Conservation (phyloP, 2,329 filamentous ascomycete species). For the Colletotrichum salicis region DNA sequence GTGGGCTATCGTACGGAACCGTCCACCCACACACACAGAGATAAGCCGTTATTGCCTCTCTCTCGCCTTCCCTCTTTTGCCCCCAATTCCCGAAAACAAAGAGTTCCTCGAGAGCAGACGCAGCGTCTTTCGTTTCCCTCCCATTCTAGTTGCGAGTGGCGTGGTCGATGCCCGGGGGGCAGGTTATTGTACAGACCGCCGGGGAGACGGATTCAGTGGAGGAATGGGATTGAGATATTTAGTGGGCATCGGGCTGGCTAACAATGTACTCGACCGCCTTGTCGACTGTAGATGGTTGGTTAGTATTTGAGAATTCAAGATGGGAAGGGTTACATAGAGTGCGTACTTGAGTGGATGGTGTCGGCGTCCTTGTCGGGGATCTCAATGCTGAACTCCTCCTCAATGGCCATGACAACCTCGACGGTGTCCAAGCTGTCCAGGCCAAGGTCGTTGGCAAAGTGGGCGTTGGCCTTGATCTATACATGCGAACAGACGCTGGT, state of each 20-base stretch:
- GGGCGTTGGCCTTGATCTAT: constrained; percentile 83
- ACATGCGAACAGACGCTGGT: neutral
- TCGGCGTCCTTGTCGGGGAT: constrained; percentile 98
- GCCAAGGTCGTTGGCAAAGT: constrained; percentile 97
- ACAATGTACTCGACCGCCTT: constrained; percentile 96
- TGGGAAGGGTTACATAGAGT: neutral
- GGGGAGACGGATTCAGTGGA: constrained; percentile 30
- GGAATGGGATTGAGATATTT: constrained; percentile 40
- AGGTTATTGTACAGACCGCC: constrained; percentile 37
- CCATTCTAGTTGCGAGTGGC: constrained; percentile 33
- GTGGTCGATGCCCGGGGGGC: constrained; percentile 25
- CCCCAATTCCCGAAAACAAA: constrained; percentile 8
- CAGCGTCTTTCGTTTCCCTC: constrained; percentile 24
- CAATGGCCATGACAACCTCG: constrained; percentile 99
- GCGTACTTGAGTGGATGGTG: constrained; percentile 90
- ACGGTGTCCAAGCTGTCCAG: constrained; percentile 98
- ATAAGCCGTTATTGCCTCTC: constrained; percentile 17
- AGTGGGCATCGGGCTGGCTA: constrained; percentile 89
- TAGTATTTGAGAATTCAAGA: constrained; percentile 7
- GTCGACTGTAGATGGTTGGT: constrained; percentile 71
- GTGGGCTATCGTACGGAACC: constrained; percentile 28
- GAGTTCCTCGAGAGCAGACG: constrained; percentile 14
- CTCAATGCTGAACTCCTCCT: constrained; percentile 94
- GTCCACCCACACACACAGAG: constrained; percentile 22
- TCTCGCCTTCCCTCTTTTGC: constrained; percentile 4